Conservation (phyloP, 148 eudicot genomes). For the Rhododendron williamsianum region DNA sequence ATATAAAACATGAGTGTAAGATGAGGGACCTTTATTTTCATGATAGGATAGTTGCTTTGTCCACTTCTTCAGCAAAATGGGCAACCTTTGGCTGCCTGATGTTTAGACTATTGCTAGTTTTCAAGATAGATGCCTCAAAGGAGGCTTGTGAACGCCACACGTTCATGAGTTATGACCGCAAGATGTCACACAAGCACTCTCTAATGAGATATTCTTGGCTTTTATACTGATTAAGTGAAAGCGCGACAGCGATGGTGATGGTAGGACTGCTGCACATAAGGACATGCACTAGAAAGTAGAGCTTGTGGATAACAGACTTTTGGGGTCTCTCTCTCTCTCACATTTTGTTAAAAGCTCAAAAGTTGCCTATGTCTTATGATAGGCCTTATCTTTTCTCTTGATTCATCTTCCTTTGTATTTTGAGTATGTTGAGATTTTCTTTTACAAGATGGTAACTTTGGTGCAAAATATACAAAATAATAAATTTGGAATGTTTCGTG, state of each 20-base stretch:
- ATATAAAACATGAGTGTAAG: not conserved
- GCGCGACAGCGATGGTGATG: not conserved
- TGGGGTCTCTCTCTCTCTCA: not conserved
- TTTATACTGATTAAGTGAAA: not conserved
- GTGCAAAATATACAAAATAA: not conserved
- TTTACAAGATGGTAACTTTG: not conserved
- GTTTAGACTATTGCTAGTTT: not conserved
- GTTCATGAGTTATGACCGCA: not conserved
- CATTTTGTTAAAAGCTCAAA: not conserved
- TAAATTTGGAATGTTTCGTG: not conserved
- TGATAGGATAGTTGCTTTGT: not conserved
- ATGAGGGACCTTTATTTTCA: not conserved
- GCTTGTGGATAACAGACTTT: not conserved
- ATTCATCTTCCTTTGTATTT: not conserved
- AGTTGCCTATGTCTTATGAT: not conserved
- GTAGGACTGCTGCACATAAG: not conserved
- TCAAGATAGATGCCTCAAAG: not conserved
- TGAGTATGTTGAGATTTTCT: not conserved
- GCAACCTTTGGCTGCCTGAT: not conserved
- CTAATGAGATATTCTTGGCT: not conserved
- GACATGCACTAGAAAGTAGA: not conserved
- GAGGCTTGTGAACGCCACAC: not conserved
- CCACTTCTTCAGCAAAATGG: not conserved
- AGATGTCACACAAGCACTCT: not conserved
- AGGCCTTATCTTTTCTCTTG: not conserved